A percentile compares a stretch with the other conserved stretches of the same genome.
phyloP scores from a whole-genome alignment of 106 monocot genomes.

The Allium cepa region DNA sequence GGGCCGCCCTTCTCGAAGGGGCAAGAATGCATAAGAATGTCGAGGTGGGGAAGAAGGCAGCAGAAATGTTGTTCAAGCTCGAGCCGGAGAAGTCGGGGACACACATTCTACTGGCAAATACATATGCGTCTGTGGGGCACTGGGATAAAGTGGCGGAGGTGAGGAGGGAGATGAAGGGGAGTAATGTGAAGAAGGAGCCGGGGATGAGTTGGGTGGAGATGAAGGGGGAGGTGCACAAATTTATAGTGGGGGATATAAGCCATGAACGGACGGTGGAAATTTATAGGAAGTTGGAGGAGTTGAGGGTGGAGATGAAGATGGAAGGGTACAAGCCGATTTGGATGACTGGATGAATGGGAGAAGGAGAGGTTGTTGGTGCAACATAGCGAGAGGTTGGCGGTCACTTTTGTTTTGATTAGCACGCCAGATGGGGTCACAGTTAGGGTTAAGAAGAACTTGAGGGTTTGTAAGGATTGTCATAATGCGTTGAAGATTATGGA shows the following conservation, averaged over 20 bases:
- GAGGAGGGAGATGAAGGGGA: constrained; percentile 59
- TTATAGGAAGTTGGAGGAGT: constrained; percentile 68
- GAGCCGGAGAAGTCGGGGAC: constrained; percentile 89
- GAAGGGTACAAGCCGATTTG: constrained; percentile 66
- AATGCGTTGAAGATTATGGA: constrained; percentile 64
- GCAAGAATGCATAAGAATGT: constrained; percentile 56
- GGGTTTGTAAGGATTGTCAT: constrained; percentile 88
- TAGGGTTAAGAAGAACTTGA: constrained; percentile 87
- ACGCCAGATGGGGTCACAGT: constrained; percentile 55
- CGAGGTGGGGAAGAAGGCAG: constrained; percentile 51
- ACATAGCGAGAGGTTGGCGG: constrained; percentile 84
- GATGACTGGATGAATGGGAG: constrained; percentile 53
- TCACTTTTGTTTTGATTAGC: constrained; percentile 75
- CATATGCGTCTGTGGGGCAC: constrained; percentile 61
- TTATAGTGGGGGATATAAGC: constrained; percentile 62
- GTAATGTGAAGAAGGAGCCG: constrained; percentile 76
- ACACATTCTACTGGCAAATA: constrained; percentile 68
- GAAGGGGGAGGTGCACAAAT: constrained; percentile 62
- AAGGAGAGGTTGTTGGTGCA: constrained; percentile 76
- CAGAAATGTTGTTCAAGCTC: constrained; percentile 62
- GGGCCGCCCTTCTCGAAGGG: constrained; percentile 79
- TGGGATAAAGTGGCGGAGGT: constrained; percentile 44
- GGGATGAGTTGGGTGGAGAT: constrained; percentile 85
- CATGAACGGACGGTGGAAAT: constrained; percentile 63
- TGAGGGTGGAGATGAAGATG: constrained; percentile 52